A percentile compares a stretch with the other conserved stretches of the same genome.
Evolutionary conservation across 2,329 filamentous ascomycete species (phyloP).

Genomic region (Penicillium psychrosexuale): DNA sequence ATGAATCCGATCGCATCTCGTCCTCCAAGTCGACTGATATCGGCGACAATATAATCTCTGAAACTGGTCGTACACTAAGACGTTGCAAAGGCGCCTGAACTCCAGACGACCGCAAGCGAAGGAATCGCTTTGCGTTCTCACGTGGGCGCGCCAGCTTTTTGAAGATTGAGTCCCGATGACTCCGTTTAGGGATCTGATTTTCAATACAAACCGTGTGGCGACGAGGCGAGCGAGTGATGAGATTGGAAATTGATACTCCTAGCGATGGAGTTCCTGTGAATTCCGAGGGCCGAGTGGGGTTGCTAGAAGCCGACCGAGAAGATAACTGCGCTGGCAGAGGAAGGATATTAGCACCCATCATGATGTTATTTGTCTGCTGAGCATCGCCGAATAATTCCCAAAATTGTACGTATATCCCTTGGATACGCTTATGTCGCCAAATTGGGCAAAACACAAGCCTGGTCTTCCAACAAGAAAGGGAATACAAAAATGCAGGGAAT

Average conservation of each 20-base stretch:
- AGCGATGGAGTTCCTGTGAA: conserved; percentile 18
- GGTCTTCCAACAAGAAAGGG: neutral
- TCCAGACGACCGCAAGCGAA: conserved; percentile 40
- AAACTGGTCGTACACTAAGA: conserved; percentile 32
- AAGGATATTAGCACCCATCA: conserved; percentile 33
- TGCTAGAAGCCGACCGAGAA: conserved; percentile 24
- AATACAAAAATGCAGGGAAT: conserved; percentile 1
- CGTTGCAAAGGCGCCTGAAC: conserved; percentile 24
- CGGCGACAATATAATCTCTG: conserved; percentile 35
- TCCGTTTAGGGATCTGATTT: conserved; percentile 26
- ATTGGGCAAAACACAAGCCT: conserved; percentile 1
- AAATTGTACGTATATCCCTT: neutral
- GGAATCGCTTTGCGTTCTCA: conserved; percentile 48
- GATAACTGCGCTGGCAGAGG: conserved; percentile 27
- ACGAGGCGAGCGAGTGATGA: conserved; percentile 27
- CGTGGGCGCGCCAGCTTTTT: conserved; percentile 46
- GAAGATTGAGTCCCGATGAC: conserved; percentile 29
- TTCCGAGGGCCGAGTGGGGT: conserved; percentile 21
- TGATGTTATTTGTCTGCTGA: conserved; percentile 4
- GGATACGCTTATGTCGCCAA: neutral
- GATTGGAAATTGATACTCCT: conserved; percentile 17
- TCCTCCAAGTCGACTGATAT: conserved; percentile 25
- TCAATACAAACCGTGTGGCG: conserved; percentile 21
- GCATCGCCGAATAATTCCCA: conserved; percentile 5
- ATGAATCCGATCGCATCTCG: conserved; percentile 30